Evolutionary conservation across 2,329 filamentous ascomycete genomes (phyloP), one percentile per base, ranked within the genome.

Genomic region (Blastomyces gilchristii): DNA sequence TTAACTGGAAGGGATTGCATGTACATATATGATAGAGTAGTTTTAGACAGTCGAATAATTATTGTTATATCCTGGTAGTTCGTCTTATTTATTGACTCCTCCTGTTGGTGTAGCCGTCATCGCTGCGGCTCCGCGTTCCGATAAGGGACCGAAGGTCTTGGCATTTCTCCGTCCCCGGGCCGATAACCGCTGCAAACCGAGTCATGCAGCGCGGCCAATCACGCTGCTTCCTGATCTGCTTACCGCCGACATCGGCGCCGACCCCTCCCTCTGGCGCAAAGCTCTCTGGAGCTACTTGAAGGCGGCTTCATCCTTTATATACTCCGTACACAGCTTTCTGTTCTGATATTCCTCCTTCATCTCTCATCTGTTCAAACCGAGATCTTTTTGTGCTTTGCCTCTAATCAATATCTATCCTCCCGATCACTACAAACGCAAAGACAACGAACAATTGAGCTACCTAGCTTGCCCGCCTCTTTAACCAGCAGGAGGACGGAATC

Each of bases 211-310:
- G 43, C 50, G 62, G 53, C 73, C 71, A 75, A 74, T 74, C 59
- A 69, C 16, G 54, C 31, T 7, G 7, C 16, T 9, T 53, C 31
- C 28, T 71, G 71, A 73, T 68, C 45, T 65, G 73, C 72, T 74
- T 72, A 74, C 73, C 71, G 66, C 71, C 73, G 73, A 75, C 63
- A 67, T 71, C 73, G 73, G 73, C 54, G 65, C 52, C 60, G 67
- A 69, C 72, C 72, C 73, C 73, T 73, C 72, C 68, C 68, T 6
- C 12, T 43, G 11, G n/a, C 7, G 25, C 39, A 58, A 25, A 58
- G 56, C 39, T 58, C 16, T n/a, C 18, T 25, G 34, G 9, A 28
- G 34, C 54, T 14, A 37, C n/a, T 43, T 39, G 37, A 58, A 37
- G 37, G n/a, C 34, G 37, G 34, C 14, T 5, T 28, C 56, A 22